A percentile compares a stretch with the other conserved stretches of the same genome.
These are phyloP conservation scores for Komagataea norvegica DNA, from an alignment of 1,139 yeast genomes.

Conservation along the genomic window DNA sequence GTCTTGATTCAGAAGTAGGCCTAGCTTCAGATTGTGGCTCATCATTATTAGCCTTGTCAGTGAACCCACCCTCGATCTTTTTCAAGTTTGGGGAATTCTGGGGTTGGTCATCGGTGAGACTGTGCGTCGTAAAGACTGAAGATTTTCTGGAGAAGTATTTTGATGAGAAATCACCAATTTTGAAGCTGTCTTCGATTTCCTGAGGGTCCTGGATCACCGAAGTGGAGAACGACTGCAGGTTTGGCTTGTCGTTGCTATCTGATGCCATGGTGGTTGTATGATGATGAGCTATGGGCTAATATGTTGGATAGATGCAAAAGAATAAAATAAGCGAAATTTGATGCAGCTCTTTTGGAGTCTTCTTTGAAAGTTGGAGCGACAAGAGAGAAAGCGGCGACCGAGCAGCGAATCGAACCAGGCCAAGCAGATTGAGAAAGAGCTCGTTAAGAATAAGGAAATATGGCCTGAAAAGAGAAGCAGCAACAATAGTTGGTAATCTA, in stretches of 20 bases:
- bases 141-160: slow-evolving; percentile 22
- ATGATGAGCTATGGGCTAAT: too few relatives aligned
- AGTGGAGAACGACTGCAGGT: slow-evolving; percentile 9
- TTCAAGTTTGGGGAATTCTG: slow-evolving; percentile 15
- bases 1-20: slow-evolving; percentile 1
- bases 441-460: too few relatives aligned
- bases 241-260: neutral
- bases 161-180: slow-evolving; percentile 27
- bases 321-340: too few relatives aligned
- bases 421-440: too few relatives aligned
- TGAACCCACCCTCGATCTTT: slow-evolving; percentile 26
- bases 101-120: slow-evolving; percentile 10
- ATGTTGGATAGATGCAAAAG: too few relatives aligned
- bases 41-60: slow-evolving; percentile 9
- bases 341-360: too few relatives aligned
- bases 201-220: slow-evolving; percentile 7
- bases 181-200: slow-evolving; percentile 21
- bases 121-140: slow-evolving; percentile 13
- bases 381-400: too few relatives aligned
- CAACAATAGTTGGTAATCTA: too few relatives aligned
- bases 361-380: too few relatives aligned
- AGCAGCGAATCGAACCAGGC: too few relatives aligned
- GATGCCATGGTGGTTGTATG: too few relatives aligned
- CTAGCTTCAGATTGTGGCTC: slow-evolving; percentile 3
- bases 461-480: too few relatives aligned